Percentiles rank a stretch among this genome's conserved stretches.
Conservation (phyloP, 176 grass and related monocot genomes). For the Areca catechu region DNA sequence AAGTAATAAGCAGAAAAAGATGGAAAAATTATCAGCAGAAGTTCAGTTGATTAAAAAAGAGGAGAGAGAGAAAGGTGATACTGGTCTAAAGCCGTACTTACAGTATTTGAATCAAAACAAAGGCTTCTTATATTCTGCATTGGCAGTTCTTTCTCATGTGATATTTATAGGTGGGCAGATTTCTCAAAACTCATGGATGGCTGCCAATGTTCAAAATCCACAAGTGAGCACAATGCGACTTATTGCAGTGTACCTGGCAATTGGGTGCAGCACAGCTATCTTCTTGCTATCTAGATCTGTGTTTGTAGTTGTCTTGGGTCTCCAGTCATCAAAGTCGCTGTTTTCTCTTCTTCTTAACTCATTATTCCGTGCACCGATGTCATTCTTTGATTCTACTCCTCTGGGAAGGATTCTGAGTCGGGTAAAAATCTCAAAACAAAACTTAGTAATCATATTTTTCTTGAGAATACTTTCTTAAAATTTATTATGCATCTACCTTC, state of each 20-base stretch:
- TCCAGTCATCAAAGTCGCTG: constrained; percentile 18
- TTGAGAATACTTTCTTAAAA: too few relatives aligned
- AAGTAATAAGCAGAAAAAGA: constrained; percentile 23
- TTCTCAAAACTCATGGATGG: constrained; percentile 96
- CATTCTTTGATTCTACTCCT: constrained; percentile 41
- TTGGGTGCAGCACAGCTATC: constrained; percentile 46
- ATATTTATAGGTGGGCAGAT: constrained; percentile 74
- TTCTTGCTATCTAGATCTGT: constrained; percentile 27
- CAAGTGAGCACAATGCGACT: constrained; percentile 55
- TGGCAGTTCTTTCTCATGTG: constrained; percentile 38
- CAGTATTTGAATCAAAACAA: constrained; percentile 73
- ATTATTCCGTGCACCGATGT: constrained; percentile 28
- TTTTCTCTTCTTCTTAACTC: constrained; percentile 19
- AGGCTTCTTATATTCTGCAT: constrained; percentile 50
- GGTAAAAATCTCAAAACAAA: constrained; percentile 27
- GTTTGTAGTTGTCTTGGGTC: constrained; percentile 10
- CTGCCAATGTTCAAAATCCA: constrained; percentile 71
- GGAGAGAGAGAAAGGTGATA: constrained; percentile 78
- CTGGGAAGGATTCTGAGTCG: constrained; percentile 35
- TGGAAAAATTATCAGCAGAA: constrained; percentile 17
- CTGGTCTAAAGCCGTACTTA: constrained; percentile 69
- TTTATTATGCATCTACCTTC: background rate
- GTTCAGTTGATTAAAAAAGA: constrained; percentile 83
- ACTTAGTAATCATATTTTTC: constrained; percentile 1
- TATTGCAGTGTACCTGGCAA: constrained; percentile 67